Evolutionary conservation across 257 asterid species (phyloP).

Genomic region (Lantana camara): DNA sequence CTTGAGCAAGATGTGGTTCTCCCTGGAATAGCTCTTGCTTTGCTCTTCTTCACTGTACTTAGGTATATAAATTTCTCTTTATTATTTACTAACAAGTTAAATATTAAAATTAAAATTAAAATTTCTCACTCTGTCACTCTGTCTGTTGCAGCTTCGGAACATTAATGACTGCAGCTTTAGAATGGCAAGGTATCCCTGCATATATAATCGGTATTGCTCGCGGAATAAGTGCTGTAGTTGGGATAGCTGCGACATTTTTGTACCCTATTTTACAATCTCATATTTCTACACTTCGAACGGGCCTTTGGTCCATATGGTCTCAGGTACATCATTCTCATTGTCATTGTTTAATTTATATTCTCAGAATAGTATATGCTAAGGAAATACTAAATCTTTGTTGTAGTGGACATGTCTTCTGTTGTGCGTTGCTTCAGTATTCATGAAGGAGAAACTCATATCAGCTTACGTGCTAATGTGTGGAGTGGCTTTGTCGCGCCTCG

Average conservation of each 20-base stretch:
- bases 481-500: slow-evolving; percentile 89
- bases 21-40: slow-evolving; percentile 82
- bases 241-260: slow-evolving; percentile 80
- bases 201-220: slow-evolving; percentile 86
- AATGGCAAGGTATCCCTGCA: slow-evolving; percentile 91
- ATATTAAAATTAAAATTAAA: not conserved
- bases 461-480: slow-evolving; percentile 80
- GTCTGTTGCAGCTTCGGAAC: slow-evolving; percentile 77
- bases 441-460: slow-evolving; percentile 42
- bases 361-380: not conserved
- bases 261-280: slow-evolving; percentile 65
- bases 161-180: slow-evolving; percentile 85
- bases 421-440: slow-evolving; percentile 69
- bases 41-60: slow-evolving; percentile 77
- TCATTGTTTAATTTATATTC: not conserved
- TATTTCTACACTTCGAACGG: slow-evolving; percentile 69
- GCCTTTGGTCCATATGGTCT: slow-evolving; percentile 95
- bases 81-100: too few relatives aligned
- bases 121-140: too few relatives aligned
- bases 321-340: slow-evolving; percentile 51
- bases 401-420: slow-evolving; percentile 74
- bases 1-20: slow-evolving; percentile 68
- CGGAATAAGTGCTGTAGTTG: slow-evolving; percentile 74
- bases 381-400: not conserved
- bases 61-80: slow-evolving; percentile 44